Base-by-base conservation (phyloP, 2,329 filamentous ascomycete species). In the Sporothrix dimorphospora region DNA sequence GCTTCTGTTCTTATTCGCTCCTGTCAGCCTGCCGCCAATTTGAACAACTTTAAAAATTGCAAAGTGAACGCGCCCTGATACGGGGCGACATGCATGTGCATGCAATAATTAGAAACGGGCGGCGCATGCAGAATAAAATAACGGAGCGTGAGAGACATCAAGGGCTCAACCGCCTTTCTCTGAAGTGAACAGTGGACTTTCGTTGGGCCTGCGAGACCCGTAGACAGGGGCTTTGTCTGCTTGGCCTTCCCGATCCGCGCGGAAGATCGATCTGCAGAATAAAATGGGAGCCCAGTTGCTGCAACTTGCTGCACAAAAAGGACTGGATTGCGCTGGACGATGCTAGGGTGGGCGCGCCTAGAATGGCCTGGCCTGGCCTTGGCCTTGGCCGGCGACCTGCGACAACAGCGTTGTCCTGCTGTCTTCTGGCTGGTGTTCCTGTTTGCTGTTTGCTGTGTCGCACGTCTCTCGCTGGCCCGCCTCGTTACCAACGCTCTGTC, bases 181-280 rank as follows among this genome's bases (percentile, higher is more conserved):
- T 14, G n/a, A 42, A 27, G 42, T 38, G 34, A 30, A 38, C 19
- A 27, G 57, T 42, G 19, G 57, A 27, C 3, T 45, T 65, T 65
- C 19, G 47, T 49, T 21, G 47, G 19, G 47, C 47, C 19, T 49
- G 47, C 5, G 57, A 63, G 34, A 63, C 34, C 57, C 57, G 38
- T 24, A 42, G n/a, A 42, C 34, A 27, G 40, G 47, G 21, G 70
- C 51, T 59, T 61, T 45, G 40, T 34, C 63, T 66, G 16, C 63
- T 34, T 66, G 42, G 24, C 42, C 24, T 34, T 12, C n/a, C 66
- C 66, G 66, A 69, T 69, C 34, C 49, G 11, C 66, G 30, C 21
- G 34, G 49, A 67, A 57, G 70, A 71, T 71, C 70, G 70, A 71
- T 71, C 70, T 68, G 70, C 61, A 59, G 40, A 38, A 68, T 40